Conservation (phyloP, 495 filamentous ascomycete species). For the Penicillium samsonianum region DNA sequence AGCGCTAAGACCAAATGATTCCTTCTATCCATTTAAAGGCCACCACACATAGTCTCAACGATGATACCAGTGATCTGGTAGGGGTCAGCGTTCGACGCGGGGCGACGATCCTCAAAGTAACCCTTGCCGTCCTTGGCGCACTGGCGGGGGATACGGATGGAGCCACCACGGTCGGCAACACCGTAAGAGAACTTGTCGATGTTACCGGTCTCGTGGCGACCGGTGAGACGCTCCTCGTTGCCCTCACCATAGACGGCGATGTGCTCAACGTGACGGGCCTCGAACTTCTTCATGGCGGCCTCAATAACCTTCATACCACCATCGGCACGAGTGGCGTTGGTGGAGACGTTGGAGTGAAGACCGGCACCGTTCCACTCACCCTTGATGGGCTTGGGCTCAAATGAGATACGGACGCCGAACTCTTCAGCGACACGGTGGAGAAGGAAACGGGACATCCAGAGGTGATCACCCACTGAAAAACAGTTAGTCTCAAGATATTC, state of each 20-base stretch:
- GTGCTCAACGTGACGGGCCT: conserved; percentile 88
- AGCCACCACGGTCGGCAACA: conserved; percentile 93
- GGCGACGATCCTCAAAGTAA: conserved; percentile 97
- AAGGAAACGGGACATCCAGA: conserved; percentile 96
- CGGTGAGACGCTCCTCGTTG: conserved; percentile 89
- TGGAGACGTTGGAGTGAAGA: conserved; percentile 95
- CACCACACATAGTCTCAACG: conserved; percentile 69
- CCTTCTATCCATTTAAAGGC: conserved; percentile 38
- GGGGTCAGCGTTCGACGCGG: conserved; percentile 92
- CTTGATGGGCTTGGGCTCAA: conserved; percentile 96
- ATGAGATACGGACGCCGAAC: conserved; percentile 93
- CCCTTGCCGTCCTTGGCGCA: conserved; percentile 91
- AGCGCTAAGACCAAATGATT: conserved; percentile 48
- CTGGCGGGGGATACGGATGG: conserved; percentile 89
- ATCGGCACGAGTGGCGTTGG: conserved; percentile 80
- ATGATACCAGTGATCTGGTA: conserved; percentile 96
- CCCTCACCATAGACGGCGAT: conserved; percentile 97
- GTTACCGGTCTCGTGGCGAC: conserved; percentile 88
- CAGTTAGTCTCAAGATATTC: conserved; percentile 17
- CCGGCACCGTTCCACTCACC: conserved; percentile 99
- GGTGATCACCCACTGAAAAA: conserved; percentile 86
- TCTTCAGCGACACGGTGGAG: conserved; percentile 96
- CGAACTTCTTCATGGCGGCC: conserved; percentile 82
- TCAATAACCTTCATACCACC: conserved; percentile 95
- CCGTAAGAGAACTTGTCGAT: conserved; percentile 96